phyloP scores from a whole-genome alignment of 352 stramenopile genomes.

The Globisporangium uncinulatum region DNA sequence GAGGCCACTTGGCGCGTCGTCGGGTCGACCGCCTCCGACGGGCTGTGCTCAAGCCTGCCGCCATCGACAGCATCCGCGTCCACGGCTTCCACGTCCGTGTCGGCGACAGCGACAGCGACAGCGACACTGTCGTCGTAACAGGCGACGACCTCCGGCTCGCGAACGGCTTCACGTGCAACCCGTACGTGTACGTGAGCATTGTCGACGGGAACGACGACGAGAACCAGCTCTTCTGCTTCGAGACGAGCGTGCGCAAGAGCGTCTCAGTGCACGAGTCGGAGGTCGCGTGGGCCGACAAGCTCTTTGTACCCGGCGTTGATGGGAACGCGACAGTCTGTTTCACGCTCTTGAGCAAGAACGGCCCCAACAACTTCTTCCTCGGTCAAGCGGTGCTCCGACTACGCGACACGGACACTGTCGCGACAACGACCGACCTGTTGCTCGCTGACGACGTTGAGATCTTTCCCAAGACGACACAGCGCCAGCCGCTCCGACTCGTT shows the following conservation, averaged over 20 bases:
- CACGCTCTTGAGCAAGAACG: slow-evolving; percentile 71
- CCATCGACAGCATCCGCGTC: slow-evolving; percentile 34
- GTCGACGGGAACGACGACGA: slow-evolving; percentile 66
- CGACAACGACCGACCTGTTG: slow-evolving; percentile 24
- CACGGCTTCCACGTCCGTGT: slow-evolving; percentile 13
- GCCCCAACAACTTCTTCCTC: slow-evolving; percentile 72
- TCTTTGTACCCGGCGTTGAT: slow-evolving; percentile 63
- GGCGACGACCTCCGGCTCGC: slow-evolving; percentile 46
- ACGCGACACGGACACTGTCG: slow-evolving; percentile 29
- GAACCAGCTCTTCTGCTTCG: slow-evolving; percentile 62
- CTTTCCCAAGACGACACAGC: slow-evolving; percentile 53
- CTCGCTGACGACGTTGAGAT: slow-evolving; percentile 46
- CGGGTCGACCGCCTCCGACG: slow-evolving; percentile 42
- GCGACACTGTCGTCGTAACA: not conserved
- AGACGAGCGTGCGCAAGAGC: slow-evolving; percentile 43
- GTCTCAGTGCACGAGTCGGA: slow-evolving; percentile 21
- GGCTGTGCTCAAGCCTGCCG: slow-evolving; percentile 50
- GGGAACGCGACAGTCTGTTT: slow-evolving; percentile 67
- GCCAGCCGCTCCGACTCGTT: slow-evolving; percentile 34
- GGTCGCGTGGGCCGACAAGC: slow-evolving; percentile 44
- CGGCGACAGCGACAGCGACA: not conserved
- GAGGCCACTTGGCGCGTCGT: slow-evolving; percentile 43
- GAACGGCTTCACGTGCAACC: slow-evolving; percentile 72
- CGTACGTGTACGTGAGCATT: slow-evolving; percentile 64
- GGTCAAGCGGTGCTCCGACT: slow-evolving; percentile 51